Evolutionary conservation across 176 grass and related monocot species (phyloP).

Genomic region (Calamus simplicifolius): DNA sequence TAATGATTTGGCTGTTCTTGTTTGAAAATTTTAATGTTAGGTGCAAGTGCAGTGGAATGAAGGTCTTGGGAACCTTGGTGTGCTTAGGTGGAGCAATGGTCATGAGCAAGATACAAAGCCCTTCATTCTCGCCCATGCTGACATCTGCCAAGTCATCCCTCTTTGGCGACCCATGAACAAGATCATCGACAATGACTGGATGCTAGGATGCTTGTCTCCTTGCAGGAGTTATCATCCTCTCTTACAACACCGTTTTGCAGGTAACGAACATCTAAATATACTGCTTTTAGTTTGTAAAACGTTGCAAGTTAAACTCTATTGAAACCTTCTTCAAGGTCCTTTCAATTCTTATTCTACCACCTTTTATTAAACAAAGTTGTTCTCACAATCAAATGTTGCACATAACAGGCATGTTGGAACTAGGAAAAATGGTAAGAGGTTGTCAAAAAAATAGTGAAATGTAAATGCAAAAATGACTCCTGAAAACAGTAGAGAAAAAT

Average conservation of each 20-base stretch:
- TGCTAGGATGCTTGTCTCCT: slow-evolving; percentile 51
- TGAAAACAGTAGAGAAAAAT: too few species aligned
- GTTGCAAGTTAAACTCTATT: too few species aligned
- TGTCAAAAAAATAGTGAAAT: too few species aligned
- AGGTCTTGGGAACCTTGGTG: slow-evolving; percentile 56
- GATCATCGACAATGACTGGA: slow-evolving; percentile 34
- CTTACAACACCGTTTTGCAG: slow-evolving; percentile 52
- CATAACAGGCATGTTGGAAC: too few species aligned
- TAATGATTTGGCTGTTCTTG: background rate
- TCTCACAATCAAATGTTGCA: too few species aligned
- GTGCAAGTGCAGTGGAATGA: slow-evolving; percentile 57
- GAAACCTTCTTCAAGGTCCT: too few species aligned
- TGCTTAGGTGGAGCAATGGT: slow-evolving; percentile 57
- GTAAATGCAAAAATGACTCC: too few species aligned
- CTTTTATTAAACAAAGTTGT: too few species aligned
- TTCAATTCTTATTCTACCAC: too few species aligned
- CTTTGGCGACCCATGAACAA: background rate
- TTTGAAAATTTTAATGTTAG: slow-evolving; percentile 61
- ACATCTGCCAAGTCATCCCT: background rate
- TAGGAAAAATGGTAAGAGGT: too few species aligned
- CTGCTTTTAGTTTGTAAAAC: too few species aligned
- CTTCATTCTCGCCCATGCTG: slow-evolving; percentile 4
- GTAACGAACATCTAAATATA: slow-evolving; percentile 6
- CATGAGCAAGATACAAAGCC: slow-evolving; percentile 62
- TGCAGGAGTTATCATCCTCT: slow-evolving; percentile 37